Base-by-base conservation (phyloP, 2,329 filamentous ascomycete genomes). In the Diaporthe longicolla region DNA sequence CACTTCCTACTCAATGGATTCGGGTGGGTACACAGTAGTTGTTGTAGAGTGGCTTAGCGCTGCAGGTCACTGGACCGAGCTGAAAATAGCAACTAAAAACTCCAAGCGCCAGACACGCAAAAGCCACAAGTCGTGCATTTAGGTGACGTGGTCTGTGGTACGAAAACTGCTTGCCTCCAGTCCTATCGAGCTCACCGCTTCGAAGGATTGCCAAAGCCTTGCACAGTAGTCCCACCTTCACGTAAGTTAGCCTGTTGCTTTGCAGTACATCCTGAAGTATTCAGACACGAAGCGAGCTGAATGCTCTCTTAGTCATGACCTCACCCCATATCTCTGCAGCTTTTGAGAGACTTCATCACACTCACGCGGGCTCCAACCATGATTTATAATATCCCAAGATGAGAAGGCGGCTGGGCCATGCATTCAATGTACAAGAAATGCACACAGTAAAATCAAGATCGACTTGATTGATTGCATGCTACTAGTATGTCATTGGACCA, bases 21-120 rank as follows among this genome's bases (percentile, higher is more conserved):
- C 11, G 24, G 24, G 58, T 29, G 37, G 24, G 40, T 45, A 50
- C 9, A 50, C 0, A 13, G 11, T 40, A 8, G 37, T 13, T 26
- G 40, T 45, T 24, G 17, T 26, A 29, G 9, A 63, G 59, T 63
- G 59, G 59, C 59, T 63, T 43, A n/a, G 59, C 59, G 40, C 59
- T 63, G 59, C 59, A 63, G 59, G 40, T 63, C 59, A 48, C 10
- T n/a, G 58, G 15, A 63, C 37, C 37, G 59, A 63, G 59, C 59
- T 63, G 59, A 63, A 63, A 63, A 63, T 63, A 63, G 59, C 15
- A 63, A 45, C 26, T 43, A 21, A 45, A 17, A 48, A 26, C 15
- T 21, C 24, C 45, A 45, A 32, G 59, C 58, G 58, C 59, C 59
- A 24, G 59, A 45, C 17, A 63, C 45, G 24, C 10, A 21, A 26